Evolutionary conservation across 164 flowering plant species (phyloP), one percentile per base, ranked within the genome.

Genomic region (Pachysandra terminalis): DNA sequence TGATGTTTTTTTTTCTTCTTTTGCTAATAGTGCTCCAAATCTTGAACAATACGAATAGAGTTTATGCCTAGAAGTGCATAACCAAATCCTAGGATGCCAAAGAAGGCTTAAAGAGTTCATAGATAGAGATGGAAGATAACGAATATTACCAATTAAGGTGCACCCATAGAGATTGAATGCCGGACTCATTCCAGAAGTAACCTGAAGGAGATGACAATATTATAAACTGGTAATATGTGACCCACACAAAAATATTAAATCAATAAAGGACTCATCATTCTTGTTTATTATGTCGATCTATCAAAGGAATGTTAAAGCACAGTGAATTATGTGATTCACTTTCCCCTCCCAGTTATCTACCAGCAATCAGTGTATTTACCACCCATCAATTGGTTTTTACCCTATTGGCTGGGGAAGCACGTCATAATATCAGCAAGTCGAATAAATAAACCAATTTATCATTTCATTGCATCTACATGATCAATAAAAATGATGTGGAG

Each of bases 121-220:
- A 63, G n/a, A 9, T 9, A 32, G 56, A 51, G 19, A 35, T 23
- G 62, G 67, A 24, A 66, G 27, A 71, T 21, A 15, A 67, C 61
- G 48, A 71, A 16, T 58, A 28, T 70, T 86, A 95, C 99, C 99
- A 24, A 95, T 89, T 68, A 95, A 82, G 56, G 96, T 92, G 80
- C 99, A 95, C 60, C 99, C 99, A 71, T 95, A 92, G 41, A 82
- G 96, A 80, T 95, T 95, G 79, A 95, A 90, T 52, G 80, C 88
- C 48, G 99, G 99, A 73, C 95, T 95, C 99, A 95, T 95, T 67
- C 99, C 98, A 69, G 99, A 95, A 70, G 97, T 87, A 66, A 94
- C 97, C 98, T 94, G 78, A 56, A 71, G 56, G 56, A 74, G 59
- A 66, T 40, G 65, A 57, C 21, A 53, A 17, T 56, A 32, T 35